These are phyloP conservation scores for Wickerhamomyces bovis DNA, from an alignment of 805 yeast species.

Conservation along the genomic window DNA sequence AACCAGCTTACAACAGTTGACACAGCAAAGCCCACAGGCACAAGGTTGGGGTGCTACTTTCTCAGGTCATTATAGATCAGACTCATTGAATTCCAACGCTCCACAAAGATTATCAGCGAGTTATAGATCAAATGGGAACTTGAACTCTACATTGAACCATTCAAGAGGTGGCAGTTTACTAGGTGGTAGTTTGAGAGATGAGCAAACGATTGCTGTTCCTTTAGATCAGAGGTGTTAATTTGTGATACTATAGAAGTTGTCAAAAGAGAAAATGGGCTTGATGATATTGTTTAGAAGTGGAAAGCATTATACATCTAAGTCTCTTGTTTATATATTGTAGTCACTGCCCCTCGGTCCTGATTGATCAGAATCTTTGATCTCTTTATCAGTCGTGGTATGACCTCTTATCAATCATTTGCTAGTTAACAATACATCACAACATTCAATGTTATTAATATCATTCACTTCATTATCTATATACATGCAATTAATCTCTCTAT, in stretches of 20 bases:
- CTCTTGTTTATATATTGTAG: no score
- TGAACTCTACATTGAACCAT: neutral
- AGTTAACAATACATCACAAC: neutral
- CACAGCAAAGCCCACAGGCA: neutral
- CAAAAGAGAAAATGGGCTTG: no score
- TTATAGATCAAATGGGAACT: neutral
- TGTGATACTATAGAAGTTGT: no score
- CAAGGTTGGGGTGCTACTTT: neutral
- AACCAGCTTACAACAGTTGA: neutral
- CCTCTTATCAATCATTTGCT: no score
- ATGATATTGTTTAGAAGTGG: no score
- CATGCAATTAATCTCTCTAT: slow-evolving; percentile 2
- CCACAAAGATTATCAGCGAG: neutral
- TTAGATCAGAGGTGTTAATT: neutral
- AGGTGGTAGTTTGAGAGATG: neutral
- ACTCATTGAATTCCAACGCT: neutral
- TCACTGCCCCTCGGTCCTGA: no score
- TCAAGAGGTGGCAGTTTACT: neutral
- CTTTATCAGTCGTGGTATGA: no score
- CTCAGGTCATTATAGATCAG: neutral
- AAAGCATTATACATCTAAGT: no score
- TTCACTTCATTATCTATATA: neutral
- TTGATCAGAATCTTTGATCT: no score
- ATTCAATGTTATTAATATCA: neutral
- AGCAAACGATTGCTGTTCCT: neutral